phyloP scores from a whole-genome alignment of 2,329 filamentous ascomycete genomes.

The Aureobasidium sp. region DNA sequence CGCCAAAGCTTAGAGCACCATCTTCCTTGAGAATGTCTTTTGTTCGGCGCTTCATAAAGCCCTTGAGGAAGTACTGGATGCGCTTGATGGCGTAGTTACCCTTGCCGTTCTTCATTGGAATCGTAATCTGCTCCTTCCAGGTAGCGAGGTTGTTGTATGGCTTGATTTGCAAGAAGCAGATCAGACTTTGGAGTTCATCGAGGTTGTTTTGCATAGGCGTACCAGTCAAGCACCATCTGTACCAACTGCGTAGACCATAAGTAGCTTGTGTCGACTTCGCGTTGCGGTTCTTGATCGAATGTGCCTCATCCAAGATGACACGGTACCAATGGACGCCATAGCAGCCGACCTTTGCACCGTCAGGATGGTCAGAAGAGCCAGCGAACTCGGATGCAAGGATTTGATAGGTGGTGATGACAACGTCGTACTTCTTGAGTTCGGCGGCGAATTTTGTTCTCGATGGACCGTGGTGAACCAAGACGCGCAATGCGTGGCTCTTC shows the following conservation, averaged over 20 bases:
- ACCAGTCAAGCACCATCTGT: slow-evolving; percentile 91
- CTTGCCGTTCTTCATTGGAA: slow-evolving; percentile 80
- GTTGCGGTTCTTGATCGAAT: slow-evolving; percentile 97
- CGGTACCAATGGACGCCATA: slow-evolving; percentile 94
- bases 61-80: slow-evolving; percentile 74
- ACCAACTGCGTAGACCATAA: slow-evolving; percentile 74
- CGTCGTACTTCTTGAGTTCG: slow-evolving; percentile 76
- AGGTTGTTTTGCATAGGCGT: slow-evolving; percentile 98
- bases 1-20: slow-evolving; percentile 69
- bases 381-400: slow-evolving; percentile 87
- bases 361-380: slow-evolving; percentile 49
- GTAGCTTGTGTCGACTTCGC: slow-evolving; percentile 92
- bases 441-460: slow-evolving; percentile 70
- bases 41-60: slow-evolving; percentile 97
- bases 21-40: slow-evolving; percentile 93
- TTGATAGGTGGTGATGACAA: slow-evolving; percentile 95
- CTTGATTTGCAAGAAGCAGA: slow-evolving; percentile 85
- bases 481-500: slow-evolving; percentile 60
- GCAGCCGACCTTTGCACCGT: slow-evolving; percentile 65
- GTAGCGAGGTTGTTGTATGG: slow-evolving; percentile 78
- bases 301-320: slow-evolving; percentile 89
- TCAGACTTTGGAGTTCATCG: slow-evolving; percentile 87
- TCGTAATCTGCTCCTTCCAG: slow-evolving; percentile 88
- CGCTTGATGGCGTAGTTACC: slow-evolving; percentile 83
- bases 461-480: slow-evolving; percentile 86